A percentile compares a stretch with the other conserved stretches of the same genome.
Conservation (phyloP, 2,329 filamentous ascomycete genomes). For the Dactylellina haptotyla region DNA sequence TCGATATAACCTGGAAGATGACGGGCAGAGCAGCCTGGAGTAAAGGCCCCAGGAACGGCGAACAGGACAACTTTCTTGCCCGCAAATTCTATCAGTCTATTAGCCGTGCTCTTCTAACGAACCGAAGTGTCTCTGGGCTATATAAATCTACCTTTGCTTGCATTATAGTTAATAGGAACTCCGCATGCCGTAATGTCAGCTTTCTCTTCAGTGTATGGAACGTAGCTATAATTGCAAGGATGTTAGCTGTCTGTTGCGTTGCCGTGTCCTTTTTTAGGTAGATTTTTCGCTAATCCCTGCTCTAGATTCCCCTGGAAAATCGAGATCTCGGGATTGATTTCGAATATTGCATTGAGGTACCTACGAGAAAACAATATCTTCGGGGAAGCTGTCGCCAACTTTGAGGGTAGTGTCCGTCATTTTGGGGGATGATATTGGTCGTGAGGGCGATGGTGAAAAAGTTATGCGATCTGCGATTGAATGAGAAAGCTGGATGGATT, state of each 20-base stretch:
- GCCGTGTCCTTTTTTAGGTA: conserved; percentile 1
- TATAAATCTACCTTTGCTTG: conserved; percentile 77
- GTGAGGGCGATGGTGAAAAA: not conserved
- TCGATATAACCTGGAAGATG: conserved; percentile 84
- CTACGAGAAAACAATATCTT: conserved; percentile 79
- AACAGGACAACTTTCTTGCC: conserved; percentile 78
- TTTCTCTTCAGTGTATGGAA: conserved; percentile 77
- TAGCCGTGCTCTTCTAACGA: no score
- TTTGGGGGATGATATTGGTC: conserved; percentile 1
- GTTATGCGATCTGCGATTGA: not conserved
- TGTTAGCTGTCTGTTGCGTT: conserved; percentile 24
- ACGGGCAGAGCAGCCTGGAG: conserved; percentile 81
- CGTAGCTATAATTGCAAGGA: conserved; percentile 71
- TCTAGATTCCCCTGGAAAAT: no score
- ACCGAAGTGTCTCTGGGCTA: no score
- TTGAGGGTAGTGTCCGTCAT: conserved; percentile 66
- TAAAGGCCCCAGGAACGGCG: conserved; percentile 80
- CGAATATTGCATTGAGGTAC: conserved; percentile 60
- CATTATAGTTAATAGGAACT: conserved; percentile 79
- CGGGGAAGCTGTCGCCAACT: conserved; percentile 83
- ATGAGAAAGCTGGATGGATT: not conserved
- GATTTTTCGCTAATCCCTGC: no score
- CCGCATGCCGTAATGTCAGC: conserved; percentile 79
- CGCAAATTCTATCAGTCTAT: conserved; percentile 66
- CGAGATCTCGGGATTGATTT: no score